Conservation (phyloP, 257 asterid species). For the Fraxinus excelsior region DNA sequence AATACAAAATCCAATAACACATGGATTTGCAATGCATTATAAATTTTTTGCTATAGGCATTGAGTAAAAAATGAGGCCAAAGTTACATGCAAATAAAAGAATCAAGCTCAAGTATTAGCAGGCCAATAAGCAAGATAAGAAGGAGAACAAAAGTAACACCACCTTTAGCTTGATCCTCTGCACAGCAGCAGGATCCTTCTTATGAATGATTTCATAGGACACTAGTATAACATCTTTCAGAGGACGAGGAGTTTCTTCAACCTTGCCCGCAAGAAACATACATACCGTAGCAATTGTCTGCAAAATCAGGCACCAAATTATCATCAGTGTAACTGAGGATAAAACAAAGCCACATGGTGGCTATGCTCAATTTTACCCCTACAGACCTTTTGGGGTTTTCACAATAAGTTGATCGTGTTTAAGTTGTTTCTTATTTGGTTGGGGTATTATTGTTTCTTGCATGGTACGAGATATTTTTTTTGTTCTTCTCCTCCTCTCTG, state of each 20-base stretch:
- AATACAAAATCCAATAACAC: neutral
- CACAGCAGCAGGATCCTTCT: constrained; percentile 69
- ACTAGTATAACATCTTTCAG: constrained; percentile 86
- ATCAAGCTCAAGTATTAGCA: constrained; percentile 12
- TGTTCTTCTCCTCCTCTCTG: neutral
- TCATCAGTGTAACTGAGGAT: neutral
- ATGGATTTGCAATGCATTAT: neutral
- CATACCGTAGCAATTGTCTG: constrained; percentile 94
- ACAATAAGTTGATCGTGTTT: neutral
- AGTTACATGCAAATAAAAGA: constrained; percentile 9
- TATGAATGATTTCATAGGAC: constrained; percentile 86
- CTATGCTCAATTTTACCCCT: neutral
- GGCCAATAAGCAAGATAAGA: neutral
- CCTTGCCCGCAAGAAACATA: constrained; percentile 98
- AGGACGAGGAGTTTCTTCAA: constrained; percentile 99
- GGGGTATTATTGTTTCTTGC: neutral
- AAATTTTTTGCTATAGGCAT: constrained; percentile 7
- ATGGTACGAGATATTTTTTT: neutral
- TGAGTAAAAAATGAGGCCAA: neutral
- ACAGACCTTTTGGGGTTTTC: neutral
- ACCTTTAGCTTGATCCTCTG: constrained; percentile 95
- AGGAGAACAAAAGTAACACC: constrained; percentile 18
- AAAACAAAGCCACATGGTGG: neutral
- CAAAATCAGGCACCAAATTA: constrained; percentile 28
- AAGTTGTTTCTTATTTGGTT: neutral